Evolutionary conservation across 352 stramenopile genomes (phyloP).

Genomic region (Globisporangium carolinianum): DNA sequence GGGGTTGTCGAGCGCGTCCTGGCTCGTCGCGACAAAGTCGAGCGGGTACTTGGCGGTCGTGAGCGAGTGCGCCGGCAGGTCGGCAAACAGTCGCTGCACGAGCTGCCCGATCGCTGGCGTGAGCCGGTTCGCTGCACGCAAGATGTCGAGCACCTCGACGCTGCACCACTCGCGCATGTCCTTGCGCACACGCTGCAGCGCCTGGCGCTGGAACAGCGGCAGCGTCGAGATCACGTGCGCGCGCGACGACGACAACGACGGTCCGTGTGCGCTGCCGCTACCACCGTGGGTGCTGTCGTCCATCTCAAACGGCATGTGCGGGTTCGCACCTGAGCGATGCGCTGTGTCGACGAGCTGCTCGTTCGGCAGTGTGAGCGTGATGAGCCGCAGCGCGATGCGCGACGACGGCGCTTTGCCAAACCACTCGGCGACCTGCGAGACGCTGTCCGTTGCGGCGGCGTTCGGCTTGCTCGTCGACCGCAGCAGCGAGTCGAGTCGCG

Average conservation of each 20-base stretch:
- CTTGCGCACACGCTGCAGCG: slow-evolving; percentile 53
- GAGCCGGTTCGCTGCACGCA: slow-evolving; percentile 54
- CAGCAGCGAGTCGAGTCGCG: slow-evolving; percentile 35
- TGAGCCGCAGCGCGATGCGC: slow-evolving; percentile 59
- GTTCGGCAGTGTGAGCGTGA: slow-evolving; percentile 75
- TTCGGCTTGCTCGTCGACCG: slow-evolving; percentile 9
- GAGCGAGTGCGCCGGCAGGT: slow-evolving; percentile 45
- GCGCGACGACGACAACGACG: slow-evolving; percentile 15
- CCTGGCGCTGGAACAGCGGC: slow-evolving; percentile 68
- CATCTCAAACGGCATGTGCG: slow-evolving; percentile 53
- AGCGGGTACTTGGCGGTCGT: slow-evolving; percentile 68
- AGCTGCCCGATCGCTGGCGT: slow-evolving; percentile 58
- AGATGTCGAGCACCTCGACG: slow-evolving; percentile 72
- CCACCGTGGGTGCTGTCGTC: slow-evolving; percentile 23
- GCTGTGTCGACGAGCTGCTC: slow-evolving; percentile 49
- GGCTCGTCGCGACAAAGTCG: slow-evolving; percentile 53
- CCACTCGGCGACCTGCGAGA: slow-evolving; percentile 51
- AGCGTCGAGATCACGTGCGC: slow-evolving; percentile 49
- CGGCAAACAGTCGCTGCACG: slow-evolving; percentile 67
- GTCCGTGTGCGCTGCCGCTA: slow-evolving; percentile 4
- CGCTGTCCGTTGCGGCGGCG: slow-evolving; percentile 4
- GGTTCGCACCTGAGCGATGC: slow-evolving; percentile 15
- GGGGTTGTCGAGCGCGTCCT: slow-evolving; percentile 52
- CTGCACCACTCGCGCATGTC: slow-evolving; percentile 84
- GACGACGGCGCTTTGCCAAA: slow-evolving; percentile 29